Base-by-base conservation (phyloP, 2,329 filamentous ascomycete genomes). In the Chalara sp. region DNA sequence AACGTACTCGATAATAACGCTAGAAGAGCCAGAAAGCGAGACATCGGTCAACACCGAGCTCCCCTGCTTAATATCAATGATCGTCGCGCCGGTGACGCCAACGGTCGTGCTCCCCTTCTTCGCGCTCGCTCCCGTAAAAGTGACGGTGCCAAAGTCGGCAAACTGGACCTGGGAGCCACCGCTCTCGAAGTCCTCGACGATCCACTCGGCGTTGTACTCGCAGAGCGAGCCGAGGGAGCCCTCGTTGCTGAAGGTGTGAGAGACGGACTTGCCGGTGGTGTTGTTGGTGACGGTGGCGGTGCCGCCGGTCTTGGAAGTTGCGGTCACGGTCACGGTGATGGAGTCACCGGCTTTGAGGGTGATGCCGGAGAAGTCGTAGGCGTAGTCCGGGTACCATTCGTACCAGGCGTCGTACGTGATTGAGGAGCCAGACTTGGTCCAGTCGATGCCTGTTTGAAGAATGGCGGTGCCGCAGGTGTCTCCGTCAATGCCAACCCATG, bases 401-500 rank as follows among this genome's bases (percentile, higher is more conserved):
- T 79, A 82, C 78, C 79, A 83, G 13, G 78, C 76, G 50, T 77
- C 73, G 58, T 74, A 82, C 6, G 62, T 68, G 4, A 72, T 69
- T 0, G 60, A 54, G 21, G 63, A 64, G n/a, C 68, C 65, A n/a
- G 71, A 59, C 41, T 75, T 65, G 47, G 72, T 74, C 61, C 79
- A 79, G 63, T 81, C 78, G 35, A 83, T 65, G 32, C 79, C 79
- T 1, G 77, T 76, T 62, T 81, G 78, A 5, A 82, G 66, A 48
- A 81, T 80, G 6, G 77, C 75, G 3, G 67, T 68, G 13, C 61
- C 62, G 63, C 76, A 81, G 5, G 76, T 79, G 57, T 81, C 76
- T 10, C 80, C 80, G 53, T 83, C 80, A 50, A 83, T 82, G 29
- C 79, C 79, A 6, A 83, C 78, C 79, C 78, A 82, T 8, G 76